A percentile compares a stretch with the other conserved stretches of the same genome.
These are phyloP conservation scores for Marasmius oreades DNA, from an alignment of 1,284 basidiomycete species.

Conservation along the genomic window DNA sequence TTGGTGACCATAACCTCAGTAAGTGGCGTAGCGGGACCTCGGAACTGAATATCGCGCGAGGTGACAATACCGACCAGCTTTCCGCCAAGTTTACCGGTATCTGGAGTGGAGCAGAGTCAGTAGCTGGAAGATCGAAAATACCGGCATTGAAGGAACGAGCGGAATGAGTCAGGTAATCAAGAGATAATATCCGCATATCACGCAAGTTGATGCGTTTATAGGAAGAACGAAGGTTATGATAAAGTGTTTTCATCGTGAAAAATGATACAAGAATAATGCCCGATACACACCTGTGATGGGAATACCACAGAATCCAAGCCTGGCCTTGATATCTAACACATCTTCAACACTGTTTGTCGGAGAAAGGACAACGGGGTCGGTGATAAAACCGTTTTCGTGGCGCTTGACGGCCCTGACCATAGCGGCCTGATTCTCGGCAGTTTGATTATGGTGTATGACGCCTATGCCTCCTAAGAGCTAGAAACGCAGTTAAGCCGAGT, in stretches of 20 bases:
- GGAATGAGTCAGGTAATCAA: slow-evolving; percentile 33
- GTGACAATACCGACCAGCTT: slow-evolving; percentile 98
- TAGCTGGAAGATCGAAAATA: slow-evolving; percentile 4
- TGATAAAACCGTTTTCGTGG: slow-evolving; percentile 98
- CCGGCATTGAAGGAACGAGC: slow-evolving; percentile 8
- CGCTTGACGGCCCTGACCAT: slow-evolving; percentile 99
- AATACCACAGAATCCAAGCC: slow-evolving; percentile 94
- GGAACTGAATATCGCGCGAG: slow-evolving; percentile 95
- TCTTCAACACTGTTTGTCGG: slow-evolving; percentile 82
- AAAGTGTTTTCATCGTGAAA: slow-evolving; percentile 47
- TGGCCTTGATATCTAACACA: slow-evolving; percentile 90
- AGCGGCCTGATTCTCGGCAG: slow-evolving; percentile 83
- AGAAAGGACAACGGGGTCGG: slow-evolving; percentile 87
- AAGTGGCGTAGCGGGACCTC: slow-evolving; percentile 63
- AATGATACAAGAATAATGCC: slow-evolving; percentile 17
- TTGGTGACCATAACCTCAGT: slow-evolving; percentile 89
- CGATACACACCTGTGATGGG: slow-evolving; percentile 85
- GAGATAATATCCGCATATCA: slow-evolving; percentile 63
- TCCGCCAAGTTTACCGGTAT: slow-evolving; percentile 83
- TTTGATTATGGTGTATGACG: slow-evolving; percentile 98
- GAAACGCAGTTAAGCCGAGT: slow-evolving; percentile 17
- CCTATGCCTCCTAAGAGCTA: slow-evolving; percentile 95
- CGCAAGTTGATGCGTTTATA: slow-evolving; percentile 65
- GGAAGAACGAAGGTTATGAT: slow-evolving; percentile 87
- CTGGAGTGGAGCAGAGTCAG: slow-evolving; percentile 45